Conservation (phyloP, 2,329 filamentous ascomycete species). For the Setomelanomma holmii region DNA sequence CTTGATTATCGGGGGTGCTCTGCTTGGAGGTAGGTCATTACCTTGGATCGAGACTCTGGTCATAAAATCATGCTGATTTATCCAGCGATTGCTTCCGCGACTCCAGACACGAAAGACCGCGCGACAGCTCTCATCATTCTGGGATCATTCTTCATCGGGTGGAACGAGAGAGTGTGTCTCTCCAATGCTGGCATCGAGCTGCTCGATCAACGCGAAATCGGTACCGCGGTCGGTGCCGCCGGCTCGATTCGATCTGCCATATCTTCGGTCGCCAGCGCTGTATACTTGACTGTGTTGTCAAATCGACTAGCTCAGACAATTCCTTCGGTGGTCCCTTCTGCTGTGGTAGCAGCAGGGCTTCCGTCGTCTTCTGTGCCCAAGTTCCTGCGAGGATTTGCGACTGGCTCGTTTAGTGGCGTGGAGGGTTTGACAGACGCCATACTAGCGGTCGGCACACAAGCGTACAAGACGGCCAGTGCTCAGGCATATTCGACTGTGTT, state of each 20-base stretch:
- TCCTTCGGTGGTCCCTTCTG: not conserved
- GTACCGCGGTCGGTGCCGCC: not conserved
- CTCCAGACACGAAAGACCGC: no score
- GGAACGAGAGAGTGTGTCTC: no score
- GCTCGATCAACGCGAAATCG: not conserved
- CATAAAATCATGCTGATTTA: no score
- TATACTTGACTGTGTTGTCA: not conserved
- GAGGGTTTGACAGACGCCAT: not conserved
- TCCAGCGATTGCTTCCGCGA: no score
- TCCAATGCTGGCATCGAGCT: no score
- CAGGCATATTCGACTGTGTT: not conserved
- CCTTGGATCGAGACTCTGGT: no score
- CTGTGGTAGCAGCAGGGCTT: not conserved
- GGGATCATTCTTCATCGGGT: no score
- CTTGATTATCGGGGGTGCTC: no score
- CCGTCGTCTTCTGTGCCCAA: not conserved
- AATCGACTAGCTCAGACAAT: not conserved
- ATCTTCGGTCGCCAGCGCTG: not conserved
- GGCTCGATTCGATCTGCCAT: not conserved
- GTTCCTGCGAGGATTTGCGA: not conserved
- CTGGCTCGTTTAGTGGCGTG: not conserved
- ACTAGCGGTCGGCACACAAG: not conserved
- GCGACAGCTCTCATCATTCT: no score
- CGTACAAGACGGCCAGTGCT: not conserved
- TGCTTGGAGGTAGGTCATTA: no score